Percentiles rank a stretch among this genome's conserved stretches.
Conservation (phyloP, 306 rosid species). For the Vigna hirtella region DNA sequence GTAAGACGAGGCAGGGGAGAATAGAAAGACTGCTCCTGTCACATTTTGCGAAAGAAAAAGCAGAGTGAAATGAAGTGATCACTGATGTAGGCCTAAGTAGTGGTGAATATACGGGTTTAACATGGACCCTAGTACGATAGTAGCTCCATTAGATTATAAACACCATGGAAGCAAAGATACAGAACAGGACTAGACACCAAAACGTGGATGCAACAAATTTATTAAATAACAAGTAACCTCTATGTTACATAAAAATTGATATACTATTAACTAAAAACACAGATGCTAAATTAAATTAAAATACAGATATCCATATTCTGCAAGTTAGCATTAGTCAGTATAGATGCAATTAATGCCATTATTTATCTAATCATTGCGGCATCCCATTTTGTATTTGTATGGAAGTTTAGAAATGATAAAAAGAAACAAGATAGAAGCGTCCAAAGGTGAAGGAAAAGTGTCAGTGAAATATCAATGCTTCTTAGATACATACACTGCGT, state of each 20-base stretch:
- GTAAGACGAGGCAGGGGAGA: neutral
- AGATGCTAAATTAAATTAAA: neutral
- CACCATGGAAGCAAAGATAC: neutral
- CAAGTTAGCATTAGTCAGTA: neutral
- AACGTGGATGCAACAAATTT: neutral
- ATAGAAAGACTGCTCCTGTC: neutral
- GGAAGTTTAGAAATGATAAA: neutral
- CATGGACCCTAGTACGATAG: neutral
- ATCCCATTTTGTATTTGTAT: neutral
- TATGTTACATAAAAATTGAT: neutral
- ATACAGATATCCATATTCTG: neutral
- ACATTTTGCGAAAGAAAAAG: conserved; percentile 6
- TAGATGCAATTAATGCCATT: neutral
- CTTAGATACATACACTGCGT: conserved; percentile 1
- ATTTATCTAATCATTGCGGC: no score
- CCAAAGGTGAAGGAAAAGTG: neutral
- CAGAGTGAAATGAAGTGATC: neutral
- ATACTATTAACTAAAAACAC: neutral
- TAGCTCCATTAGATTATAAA: conserved; percentile 18
- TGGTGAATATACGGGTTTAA: neutral
- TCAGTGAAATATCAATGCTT: neutral
- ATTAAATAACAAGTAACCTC: no score
- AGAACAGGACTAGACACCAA: neutral
- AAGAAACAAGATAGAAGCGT: neutral
- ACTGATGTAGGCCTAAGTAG: neutral